These are phyloP conservation scores for Aspergillus aculeatus DNA, from an alignment of 2,329 filamentous ascomycete genomes.

Conservation along the genomic window DNA sequence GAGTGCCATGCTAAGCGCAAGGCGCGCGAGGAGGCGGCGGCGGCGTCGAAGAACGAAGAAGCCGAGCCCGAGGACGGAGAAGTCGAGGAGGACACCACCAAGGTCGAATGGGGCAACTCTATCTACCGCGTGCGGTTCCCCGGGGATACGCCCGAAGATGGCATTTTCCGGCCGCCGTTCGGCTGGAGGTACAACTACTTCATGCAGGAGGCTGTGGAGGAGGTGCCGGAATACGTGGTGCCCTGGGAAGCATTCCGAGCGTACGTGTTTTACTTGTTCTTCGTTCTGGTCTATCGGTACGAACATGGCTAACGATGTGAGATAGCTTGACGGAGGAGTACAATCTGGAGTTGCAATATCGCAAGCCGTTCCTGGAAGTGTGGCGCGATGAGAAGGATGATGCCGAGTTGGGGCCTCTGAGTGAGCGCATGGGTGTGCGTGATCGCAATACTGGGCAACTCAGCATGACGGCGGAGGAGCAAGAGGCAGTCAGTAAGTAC, in stretches of 20 bases:
- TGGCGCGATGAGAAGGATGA: slow-evolving; percentile 92
- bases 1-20: slow-evolving; percentile 65
- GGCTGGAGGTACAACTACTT: slow-evolving; percentile 99
- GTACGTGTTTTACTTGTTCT: slow-evolving; percentile 25
- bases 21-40: slow-evolving; percentile 36
- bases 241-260: slow-evolving; percentile 98
- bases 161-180: slow-evolving; percentile 88
- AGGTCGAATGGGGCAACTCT: slow-evolving; percentile 84
- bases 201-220: slow-evolving; percentile 91
- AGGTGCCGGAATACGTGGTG: slow-evolving; percentile 95
- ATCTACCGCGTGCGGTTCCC: slow-evolving; percentile 92
- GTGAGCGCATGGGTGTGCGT: slow-evolving; percentile 92
- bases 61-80: slow-evolving; percentile 46
- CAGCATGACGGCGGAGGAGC: slow-evolving; percentile 77
- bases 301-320: background rate
- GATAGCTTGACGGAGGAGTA: slow-evolving; percentile 80
- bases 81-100: slow-evolving; percentile 60
- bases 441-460: slow-evolving; percentile 66
- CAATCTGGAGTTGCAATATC: slow-evolving; percentile 92
- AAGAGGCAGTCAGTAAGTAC: slow-evolving; percentile 73
- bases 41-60: slow-evolving; percentile 40
- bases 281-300: too few species aligned
- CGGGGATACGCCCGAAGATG: slow-evolving; percentile 76
- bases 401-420: slow-evolving; percentile 73
- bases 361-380: slow-evolving; percentile 84